These are phyloP conservation scores for Tetrapyrgos nigripes DNA, from an alignment of 1,284 basidiomycete species.

Conservation along the genomic window DNA sequence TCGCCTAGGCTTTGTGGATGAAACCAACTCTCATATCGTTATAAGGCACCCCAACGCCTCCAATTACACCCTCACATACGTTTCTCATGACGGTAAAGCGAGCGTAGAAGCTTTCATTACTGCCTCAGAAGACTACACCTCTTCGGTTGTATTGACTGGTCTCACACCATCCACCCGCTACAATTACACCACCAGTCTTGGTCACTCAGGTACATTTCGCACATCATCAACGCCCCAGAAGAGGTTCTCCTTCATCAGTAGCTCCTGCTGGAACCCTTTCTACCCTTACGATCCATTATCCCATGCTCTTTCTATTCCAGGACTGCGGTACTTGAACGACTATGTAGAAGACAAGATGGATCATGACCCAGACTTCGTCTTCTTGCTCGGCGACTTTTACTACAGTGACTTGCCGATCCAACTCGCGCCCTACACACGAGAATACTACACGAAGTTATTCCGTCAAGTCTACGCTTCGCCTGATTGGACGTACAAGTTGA, in stretches of 20 bases:
- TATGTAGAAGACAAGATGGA: background rate
- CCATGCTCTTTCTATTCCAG: background rate
- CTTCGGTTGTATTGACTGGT: background rate
- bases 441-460: constrained; percentile 2
- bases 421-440: background rate
- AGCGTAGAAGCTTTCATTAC: background rate
- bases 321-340: background rate
- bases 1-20: background rate
- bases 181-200: background rate
- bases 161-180: background rate
- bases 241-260: constrained; percentile 4
- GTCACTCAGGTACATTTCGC: background rate
- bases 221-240: background rate
- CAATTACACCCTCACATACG: constrained; percentile 2
- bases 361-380: constrained; percentile 3
- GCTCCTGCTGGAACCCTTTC: constrained; percentile 4
- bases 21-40: background rate
- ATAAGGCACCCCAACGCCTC: background rate
- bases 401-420: constrained; percentile 5
- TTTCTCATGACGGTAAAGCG: background rate
- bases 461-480: constrained; percentile 2
- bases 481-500: background rate
- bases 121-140: background rate
- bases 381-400: constrained; percentile 10
- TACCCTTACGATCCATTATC: constrained; percentile 2